Conservation (phyloP, 768 basidiomycete species). For the Xanthoconium purpureum region DNA sequence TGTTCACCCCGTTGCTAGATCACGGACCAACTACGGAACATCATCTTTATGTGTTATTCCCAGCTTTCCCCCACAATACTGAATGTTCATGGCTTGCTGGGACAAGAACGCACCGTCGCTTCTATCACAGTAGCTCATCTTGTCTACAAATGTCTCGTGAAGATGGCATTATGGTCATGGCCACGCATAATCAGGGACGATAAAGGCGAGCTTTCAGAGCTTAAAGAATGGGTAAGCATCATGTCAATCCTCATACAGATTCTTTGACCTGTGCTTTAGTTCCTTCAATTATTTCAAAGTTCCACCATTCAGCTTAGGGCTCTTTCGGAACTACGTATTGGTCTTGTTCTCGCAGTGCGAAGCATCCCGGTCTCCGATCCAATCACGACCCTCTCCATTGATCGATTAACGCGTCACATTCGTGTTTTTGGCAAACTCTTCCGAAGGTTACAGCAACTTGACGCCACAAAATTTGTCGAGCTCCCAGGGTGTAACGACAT, state of each 20-base stretch:
- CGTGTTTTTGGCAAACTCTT: conserved; percentile 78
- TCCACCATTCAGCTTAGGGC: conserved; percentile 55
- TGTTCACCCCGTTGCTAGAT: conserved; percentile 15
- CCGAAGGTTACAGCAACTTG: conserved; percentile 66
- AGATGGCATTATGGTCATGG: conserved; percentile 74
- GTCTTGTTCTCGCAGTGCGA: conserved; percentile 45
- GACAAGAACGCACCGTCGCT: conserved; percentile 38
- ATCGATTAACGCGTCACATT: conserved; percentile 64
- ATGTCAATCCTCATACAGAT: background rate
- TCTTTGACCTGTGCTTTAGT: conserved; percentile 36
- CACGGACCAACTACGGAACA: conserved; percentile 39
- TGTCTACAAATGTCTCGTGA: conserved; percentile 71
- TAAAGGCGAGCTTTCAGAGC: conserved; percentile 41
- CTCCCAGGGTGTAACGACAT: conserved; percentile 64
- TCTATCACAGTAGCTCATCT: conserved; percentile 61
- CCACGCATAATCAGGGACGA: conserved; percentile 42
- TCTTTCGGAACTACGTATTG: conserved; percentile 56
- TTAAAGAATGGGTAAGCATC: conserved; percentile 52
- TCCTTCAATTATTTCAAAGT: conserved; percentile 57
- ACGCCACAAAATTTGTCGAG: conserved; percentile 53
- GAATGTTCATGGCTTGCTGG: conserved; percentile 34
- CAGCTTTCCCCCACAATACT: conserved; percentile 40
- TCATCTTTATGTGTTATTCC: conserved; percentile 63
- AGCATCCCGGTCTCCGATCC: conserved; percentile 34
- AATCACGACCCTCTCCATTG: conserved; percentile 44